These are phyloP conservation scores for Fusarium sp. DNA, from an alignment of 2,329 filamentous ascomycete species.

Conservation along the genomic window DNA sequence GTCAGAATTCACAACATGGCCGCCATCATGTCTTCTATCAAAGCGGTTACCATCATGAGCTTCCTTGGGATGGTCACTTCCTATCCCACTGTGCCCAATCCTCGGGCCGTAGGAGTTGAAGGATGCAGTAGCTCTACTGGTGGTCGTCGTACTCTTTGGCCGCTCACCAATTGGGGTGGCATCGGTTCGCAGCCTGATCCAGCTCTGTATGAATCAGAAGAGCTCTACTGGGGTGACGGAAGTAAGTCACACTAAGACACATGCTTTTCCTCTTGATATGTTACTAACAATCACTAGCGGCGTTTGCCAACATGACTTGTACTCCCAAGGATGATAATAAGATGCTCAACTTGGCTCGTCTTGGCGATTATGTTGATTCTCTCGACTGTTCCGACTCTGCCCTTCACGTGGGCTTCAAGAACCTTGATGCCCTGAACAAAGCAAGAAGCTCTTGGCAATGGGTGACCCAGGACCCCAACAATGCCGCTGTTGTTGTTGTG, in stretches of 20 bases:
- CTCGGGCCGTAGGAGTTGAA: not conserved
- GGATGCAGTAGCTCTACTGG: not conserved
- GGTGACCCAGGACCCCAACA: not conserved
- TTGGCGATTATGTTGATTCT: not conserved
- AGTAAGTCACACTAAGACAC: not conserved
- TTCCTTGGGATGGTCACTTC: not conserved
- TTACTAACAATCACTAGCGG: conserved; percentile 3
- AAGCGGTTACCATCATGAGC: not conserved
- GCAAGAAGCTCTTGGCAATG: not conserved
- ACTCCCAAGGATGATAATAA: not conserved
- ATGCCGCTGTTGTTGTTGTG: not conserved
- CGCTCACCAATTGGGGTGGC: not conserved
- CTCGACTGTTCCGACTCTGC: conserved; percentile 1
- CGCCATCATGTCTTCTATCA: not conserved
- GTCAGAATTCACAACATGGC: not conserved
- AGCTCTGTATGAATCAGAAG: not conserved
- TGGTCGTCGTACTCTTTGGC: not conserved
- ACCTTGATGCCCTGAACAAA: not conserved
- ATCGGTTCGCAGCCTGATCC: not conserved
- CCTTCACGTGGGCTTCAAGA: not conserved
- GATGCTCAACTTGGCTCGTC: conserved; percentile 5
- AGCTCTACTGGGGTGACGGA: not conserved
- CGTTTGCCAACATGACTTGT: conserved; percentile 5
- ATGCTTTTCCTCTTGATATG: not conserved
- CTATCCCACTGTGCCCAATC: not conserved